These are phyloP conservation scores for Terfezia claveryi DNA, from an alignment of 495 filamentous ascomycete genomes.

Conservation along the genomic window DNA sequence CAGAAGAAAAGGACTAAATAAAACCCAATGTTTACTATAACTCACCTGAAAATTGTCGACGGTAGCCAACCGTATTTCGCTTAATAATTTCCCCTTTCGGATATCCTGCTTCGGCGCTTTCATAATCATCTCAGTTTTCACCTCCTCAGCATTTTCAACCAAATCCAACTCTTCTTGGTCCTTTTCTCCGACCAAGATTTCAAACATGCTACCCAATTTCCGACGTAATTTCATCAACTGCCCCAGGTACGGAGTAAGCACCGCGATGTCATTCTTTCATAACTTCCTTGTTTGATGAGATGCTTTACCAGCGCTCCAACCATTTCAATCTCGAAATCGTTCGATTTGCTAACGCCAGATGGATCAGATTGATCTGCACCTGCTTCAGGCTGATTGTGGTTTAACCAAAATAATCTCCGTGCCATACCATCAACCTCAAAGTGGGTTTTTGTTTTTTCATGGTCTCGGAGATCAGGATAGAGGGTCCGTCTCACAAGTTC, in stretches of 20 bases:
- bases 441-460: constrained; percentile 27
- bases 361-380: constrained; percentile 22
- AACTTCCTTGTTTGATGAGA: constrained; percentile 46
- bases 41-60: constrained; percentile 61
- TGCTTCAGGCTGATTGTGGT: constrained; percentile 38
- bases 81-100: constrained; percentile 31
- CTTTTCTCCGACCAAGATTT: constrained; percentile 42
- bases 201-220: constrained; percentile 29
- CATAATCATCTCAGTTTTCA: constrained; percentile 4
- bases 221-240: constrained; percentile 42
- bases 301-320: constrained; percentile 43
- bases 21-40: background rate
- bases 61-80: constrained; percentile 48
- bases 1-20: background rate
- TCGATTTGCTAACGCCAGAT: constrained; percentile 37
- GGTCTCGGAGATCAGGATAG: constrained; percentile 44
- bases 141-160: constrained; percentile 12
- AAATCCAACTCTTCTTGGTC: constrained; percentile 40
- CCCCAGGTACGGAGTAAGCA: constrained; percentile 55
- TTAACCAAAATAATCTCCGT: constrained; percentile 48
- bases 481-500: constrained; percentile 35
- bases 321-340: constrained; percentile 48
- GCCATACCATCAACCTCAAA: constrained; percentile 44
- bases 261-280: constrained; percentile 48
- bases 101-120: constrained; percentile 11